These are phyloP conservation scores for Aspergillus campestris DNA, from an alignment of 495 filamentous ascomycete species.

Conservation along the genomic window DNA sequence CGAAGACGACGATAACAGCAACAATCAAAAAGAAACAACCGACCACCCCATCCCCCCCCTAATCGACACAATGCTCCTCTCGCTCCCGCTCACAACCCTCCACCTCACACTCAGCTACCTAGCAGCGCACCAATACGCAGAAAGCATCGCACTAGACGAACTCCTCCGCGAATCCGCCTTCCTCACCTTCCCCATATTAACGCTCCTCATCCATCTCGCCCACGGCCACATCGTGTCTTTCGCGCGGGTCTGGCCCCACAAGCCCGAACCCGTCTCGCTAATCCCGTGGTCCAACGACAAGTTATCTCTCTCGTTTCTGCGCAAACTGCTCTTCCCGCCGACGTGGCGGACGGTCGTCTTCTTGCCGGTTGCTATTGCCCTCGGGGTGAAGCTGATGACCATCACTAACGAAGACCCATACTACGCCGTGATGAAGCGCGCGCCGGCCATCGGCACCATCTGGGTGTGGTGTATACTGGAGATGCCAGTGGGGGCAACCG, in stretches of 20 bases:
- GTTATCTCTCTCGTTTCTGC: constrained; percentile 22
- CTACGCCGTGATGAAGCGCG: constrained; percentile 83
- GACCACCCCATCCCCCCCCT: constrained; percentile 29
- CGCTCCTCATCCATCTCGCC: constrained; percentile 35
- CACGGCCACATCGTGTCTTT: constrained; percentile 38
- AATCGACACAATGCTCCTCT: constrained; percentile 43
- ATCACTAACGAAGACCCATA: constrained; percentile 74
- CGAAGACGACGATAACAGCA: constrained; percentile 1
- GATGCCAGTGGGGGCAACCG: constrained; percentile 60
- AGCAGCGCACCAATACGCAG: constrained; percentile 84
- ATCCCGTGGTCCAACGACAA: constrained; percentile 25
- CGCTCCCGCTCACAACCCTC: constrained; percentile 64
- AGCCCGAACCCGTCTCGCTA: constrained; percentile 13
- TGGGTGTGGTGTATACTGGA: constrained; percentile 95
- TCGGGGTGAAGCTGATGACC: constrained; percentile 72
- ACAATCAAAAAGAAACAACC: constrained; percentile 4
- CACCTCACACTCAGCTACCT: constrained; percentile 84
- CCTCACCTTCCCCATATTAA: constrained; percentile 33
- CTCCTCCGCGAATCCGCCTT: constrained; percentile 40
- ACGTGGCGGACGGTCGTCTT: constrained; percentile 26
- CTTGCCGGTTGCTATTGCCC: constrained; percentile 46
- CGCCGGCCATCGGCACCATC: constrained; percentile 77
- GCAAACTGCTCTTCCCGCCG: constrained; percentile 28
- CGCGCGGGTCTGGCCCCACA: not conserved
- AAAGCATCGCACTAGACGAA: constrained; percentile 50